phyloP scores from a whole-genome alignment of 768 basidiomycete genomes.

The Hebeloma cylindrosporum region DNA sequence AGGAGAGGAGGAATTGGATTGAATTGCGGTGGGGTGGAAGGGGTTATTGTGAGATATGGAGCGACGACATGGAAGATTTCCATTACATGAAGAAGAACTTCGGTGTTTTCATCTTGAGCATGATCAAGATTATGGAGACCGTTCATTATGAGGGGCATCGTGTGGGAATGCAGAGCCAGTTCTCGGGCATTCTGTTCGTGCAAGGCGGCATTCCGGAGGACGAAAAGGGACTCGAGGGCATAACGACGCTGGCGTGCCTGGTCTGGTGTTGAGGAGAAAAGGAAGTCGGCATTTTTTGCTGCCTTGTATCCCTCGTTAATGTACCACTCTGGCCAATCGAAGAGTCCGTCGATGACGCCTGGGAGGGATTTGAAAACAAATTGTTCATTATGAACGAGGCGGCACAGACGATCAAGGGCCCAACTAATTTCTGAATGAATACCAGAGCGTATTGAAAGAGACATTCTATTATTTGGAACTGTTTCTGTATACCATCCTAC shows the following conservation, averaged over 20 bases:
- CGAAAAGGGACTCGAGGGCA: slow-evolving; percentile 82
- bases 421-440: slow-evolving; percentile 83
- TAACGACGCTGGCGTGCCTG: slow-evolving; percentile 60
- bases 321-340: slow-evolving; percentile 90
- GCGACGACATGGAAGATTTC: slow-evolving; percentile 72
- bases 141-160: slow-evolving; percentile 63
- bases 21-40: slow-evolving; percentile 30
- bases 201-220: slow-evolving; percentile 84
- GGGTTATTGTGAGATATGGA: slow-evolving; percentile 37
- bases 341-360: slow-evolving; percentile 79
- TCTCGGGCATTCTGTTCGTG: slow-evolving; percentile 66
- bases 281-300: slow-evolving; percentile 36
- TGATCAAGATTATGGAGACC: slow-evolving; percentile 62
- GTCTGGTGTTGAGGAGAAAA: slow-evolving; percentile 59
- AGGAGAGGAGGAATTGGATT: slow-evolving; percentile 61
- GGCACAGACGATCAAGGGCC: slow-evolving; percentile 85
- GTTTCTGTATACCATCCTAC: slow-evolving; percentile 87
- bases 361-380: slow-evolving; percentile 73
- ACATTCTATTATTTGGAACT: slow-evolving; percentile 79
- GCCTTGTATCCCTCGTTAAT: slow-evolving; percentile 57
- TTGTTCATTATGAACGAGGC: slow-evolving; percentile 76
- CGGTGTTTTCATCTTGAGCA: slow-evolving; percentile 64
- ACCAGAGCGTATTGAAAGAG: slow-evolving; percentile 84
- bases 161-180: slow-evolving; percentile 57
- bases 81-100: slow-evolving; percentile 69